These are phyloP conservation scores for Alnus rubra DNA, from an alignment of 306 rosid species.

Conservation along the genomic window DNA sequence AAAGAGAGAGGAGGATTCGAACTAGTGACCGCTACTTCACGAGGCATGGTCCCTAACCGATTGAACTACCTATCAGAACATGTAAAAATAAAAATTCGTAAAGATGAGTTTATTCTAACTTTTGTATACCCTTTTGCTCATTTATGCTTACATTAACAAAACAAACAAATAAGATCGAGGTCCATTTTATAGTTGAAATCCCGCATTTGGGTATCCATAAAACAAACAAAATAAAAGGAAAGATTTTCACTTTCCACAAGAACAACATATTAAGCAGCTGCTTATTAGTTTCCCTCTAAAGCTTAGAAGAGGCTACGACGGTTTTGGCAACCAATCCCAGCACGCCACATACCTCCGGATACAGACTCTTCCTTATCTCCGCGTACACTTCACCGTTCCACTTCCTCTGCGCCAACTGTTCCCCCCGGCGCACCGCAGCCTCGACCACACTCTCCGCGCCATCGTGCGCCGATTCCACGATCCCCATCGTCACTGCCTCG, in stretches of 20 bases:
- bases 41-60: too few relatives aligned
- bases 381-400: conserved; percentile 61
- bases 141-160: too few relatives aligned
- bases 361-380: conserved; percentile 72
- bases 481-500: conserved; percentile 59
- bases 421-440: conserved; percentile 56
- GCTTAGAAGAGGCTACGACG: conserved; percentile 28
- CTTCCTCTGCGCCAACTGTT: conserved; percentile 41
- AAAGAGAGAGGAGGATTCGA: too few relatives aligned
- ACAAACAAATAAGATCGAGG: too few relatives aligned
- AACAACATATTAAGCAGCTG: background rate
- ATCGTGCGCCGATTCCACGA: conserved; percentile 65
- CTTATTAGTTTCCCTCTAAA: conserved; percentile 26
- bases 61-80: too few relatives aligned
- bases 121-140: too few relatives aligned
- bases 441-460: conserved; percentile 39
- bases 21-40: too few relatives aligned
- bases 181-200: too few relatives aligned
- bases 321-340: conserved; percentile 37
- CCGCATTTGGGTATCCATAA: background rate
- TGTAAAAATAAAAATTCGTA: too few relatives aligned
- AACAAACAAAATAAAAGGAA: background rate
- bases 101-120: too few relatives aligned
- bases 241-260: too few relatives aligned
- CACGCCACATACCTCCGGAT: conserved; percentile 40